Evolutionary conservation across 2,329 filamentous ascomycete genomes (phyloP).

Genomic region (Stemphylium lycopersici): DNA sequence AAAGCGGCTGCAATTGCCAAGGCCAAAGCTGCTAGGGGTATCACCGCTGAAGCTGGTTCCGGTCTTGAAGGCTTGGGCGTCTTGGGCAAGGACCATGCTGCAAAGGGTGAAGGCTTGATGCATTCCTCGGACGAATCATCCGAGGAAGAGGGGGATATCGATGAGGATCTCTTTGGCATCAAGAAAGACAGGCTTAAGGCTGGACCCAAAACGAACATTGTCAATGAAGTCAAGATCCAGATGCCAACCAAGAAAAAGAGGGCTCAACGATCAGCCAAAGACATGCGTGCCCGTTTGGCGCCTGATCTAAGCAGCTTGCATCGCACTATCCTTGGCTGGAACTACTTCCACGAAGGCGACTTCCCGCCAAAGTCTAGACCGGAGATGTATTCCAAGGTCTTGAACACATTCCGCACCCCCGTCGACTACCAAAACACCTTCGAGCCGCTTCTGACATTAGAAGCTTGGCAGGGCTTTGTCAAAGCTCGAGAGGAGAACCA

Average conservation of each 20-base stretch:
- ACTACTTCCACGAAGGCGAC: slow-evolving; percentile 89
- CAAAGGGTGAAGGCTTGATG: slow-evolving; percentile 85
- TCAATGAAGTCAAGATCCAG: slow-evolving; percentile 50
- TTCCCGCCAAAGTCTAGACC: slow-evolving; percentile 77
- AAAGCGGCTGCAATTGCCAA: slow-evolving; percentile 74
- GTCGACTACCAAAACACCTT: slow-evolving; percentile 86
- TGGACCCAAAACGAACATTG: slow-evolving; percentile 45
- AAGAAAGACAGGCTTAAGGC: slow-evolving; percentile 54
- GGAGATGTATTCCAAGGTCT: slow-evolving; percentile 75
- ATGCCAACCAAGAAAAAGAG: slow-evolving; percentile 85
- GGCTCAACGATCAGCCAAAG: slow-evolving; percentile 81
- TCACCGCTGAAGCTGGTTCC: slow-evolving; percentile 76
- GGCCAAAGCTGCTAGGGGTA: slow-evolving; percentile 64
- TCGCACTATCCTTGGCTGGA: slow-evolving; percentile 86
- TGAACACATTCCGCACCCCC: slow-evolving; percentile 77
- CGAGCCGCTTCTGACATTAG: slow-evolving; percentile 84
- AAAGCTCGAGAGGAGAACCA: slow-evolving; percentile 86
- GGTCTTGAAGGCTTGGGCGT: slow-evolving; percentile 75
- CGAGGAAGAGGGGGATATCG: slow-evolving; percentile 62
- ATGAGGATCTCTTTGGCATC: slow-evolving; percentile 71
- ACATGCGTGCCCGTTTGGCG: slow-evolving; percentile 90
- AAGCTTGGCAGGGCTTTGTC: slow-evolving; percentile 95
- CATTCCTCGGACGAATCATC: slow-evolving; percentile 75
- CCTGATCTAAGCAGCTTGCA: slow-evolving; percentile 88
- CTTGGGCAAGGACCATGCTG: slow-evolving; percentile 77